phyloP scores from a whole-genome alignment of 805 yeast genomes.

The Kluyveromyces dobzhanskii region DNA sequence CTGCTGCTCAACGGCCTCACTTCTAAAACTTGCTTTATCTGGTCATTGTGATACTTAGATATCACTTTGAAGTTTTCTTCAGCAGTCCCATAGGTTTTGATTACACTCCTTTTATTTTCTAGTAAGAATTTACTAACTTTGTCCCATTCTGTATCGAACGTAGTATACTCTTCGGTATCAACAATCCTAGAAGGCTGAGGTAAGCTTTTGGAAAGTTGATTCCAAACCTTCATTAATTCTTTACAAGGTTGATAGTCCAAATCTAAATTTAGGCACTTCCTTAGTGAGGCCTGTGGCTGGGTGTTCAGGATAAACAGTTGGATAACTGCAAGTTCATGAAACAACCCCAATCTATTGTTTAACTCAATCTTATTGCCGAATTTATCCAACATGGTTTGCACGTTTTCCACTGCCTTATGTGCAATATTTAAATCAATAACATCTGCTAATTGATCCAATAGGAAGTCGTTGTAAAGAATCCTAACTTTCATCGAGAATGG shows the following conservation, averaged over 20 bases:
- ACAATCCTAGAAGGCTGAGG: conserved; percentile 35
- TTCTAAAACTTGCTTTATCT: conserved; percentile 8
- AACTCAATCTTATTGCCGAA: conserved; percentile 19
- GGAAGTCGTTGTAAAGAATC: conserved; percentile 13
- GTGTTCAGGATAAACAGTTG: conserved; percentile 46
- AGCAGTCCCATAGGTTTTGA: conserved; percentile 12
- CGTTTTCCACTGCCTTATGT: conserved; percentile 14
- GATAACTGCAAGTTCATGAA: conserved; percentile 28
- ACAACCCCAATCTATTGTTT: conserved; percentile 21
- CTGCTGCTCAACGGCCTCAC: conserved; percentile 8
- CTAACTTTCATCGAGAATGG: conserved; percentile 36
- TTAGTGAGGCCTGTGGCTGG: conserved; percentile 44
- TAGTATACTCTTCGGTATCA: conserved; percentile 36
- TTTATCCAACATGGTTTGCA: conserved; percentile 23
- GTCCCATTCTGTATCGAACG: conserved; percentile 23
- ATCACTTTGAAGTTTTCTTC: conserved; percentile 16
- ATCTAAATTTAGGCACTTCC: conserved; percentile 68
- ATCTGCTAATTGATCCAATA: conserved; percentile 15
- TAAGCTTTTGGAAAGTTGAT: conserved; percentile 33
- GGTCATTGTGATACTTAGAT: conserved; percentile 2
- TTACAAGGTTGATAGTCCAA: conserved; percentile 63
- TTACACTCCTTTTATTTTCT: conserved; percentile 34
- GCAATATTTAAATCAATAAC: conserved; percentile 21
- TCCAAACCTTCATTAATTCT: conserved; percentile 42
- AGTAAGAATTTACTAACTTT: conserved; percentile 34